A percentile compares a stretch with the other conserved stretches of the same genome.
These are phyloP conservation scores for Galeopsis tetrahit DNA, from an alignment of 257 asterid species.

Conservation along the genomic window DNA sequence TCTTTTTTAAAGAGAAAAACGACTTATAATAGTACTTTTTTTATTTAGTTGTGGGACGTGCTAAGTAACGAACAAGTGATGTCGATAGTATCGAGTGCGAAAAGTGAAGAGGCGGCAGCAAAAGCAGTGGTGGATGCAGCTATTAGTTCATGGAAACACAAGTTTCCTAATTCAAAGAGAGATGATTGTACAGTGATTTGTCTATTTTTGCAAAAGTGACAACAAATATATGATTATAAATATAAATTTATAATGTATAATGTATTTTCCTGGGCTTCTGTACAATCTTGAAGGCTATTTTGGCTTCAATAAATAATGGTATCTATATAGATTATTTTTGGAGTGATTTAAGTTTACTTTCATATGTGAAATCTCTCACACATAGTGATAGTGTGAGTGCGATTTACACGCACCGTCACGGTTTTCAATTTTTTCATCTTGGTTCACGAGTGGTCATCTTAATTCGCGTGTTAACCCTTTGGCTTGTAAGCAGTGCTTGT, in stretches of 20 bases:
- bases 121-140: conserved; percentile 75
- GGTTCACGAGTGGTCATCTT: too few species aligned
- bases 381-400: too few species aligned
- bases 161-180: conserved; percentile 64
- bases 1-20: too few species aligned
- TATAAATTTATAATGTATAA: neutral
- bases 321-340: neutral
- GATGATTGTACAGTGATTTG: conserved; percentile 79
- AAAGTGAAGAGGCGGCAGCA: conserved; percentile 62
- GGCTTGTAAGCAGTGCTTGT: too few species aligned
- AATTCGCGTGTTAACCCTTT: too few species aligned
- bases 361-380: too few species aligned
- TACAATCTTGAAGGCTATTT: neutral
- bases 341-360: too few species aligned
- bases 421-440: too few species aligned
- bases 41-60: conserved; percentile 83
- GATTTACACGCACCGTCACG: too few species aligned
- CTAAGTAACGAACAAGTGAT: conserved; percentile 63
- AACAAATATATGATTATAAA: neutral
- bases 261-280: neutral
- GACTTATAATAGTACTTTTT: too few species aligned
- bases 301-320: neutral
- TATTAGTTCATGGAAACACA: conserved; percentile 58
- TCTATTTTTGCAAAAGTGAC: conserved; percentile 47
- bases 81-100: conserved; percentile 49